Percentiles rank a stretch among this genome's conserved stretches.
phyloP scores from a whole-genome alignment of 805 yeast species.

The Sugiyamaella qingdaonensis region DNA sequence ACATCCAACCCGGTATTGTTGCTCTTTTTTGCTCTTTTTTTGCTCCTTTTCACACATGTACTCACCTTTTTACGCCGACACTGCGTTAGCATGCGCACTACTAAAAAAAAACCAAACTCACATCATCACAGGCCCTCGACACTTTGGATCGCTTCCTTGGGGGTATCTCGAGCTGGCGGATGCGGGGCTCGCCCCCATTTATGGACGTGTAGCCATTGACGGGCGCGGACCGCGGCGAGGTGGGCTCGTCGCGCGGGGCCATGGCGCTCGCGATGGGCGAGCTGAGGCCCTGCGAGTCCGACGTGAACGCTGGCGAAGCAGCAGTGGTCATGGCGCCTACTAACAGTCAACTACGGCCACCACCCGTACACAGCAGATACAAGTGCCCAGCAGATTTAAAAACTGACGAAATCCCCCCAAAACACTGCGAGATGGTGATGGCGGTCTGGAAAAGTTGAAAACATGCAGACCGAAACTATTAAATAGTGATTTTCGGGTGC shows the following conservation, averaged over 20 bases:
- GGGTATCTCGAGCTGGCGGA: slow-evolving; percentile 12
- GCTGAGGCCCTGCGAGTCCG: background rate
- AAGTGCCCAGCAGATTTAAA: too few relatives aligned
- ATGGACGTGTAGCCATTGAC: background rate
- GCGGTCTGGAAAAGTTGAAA: background rate
- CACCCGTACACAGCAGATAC: too few relatives aligned
- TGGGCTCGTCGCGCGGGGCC: background rate
- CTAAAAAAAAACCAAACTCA: slow-evolving; percentile 13
- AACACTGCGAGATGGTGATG: too few relatives aligned
- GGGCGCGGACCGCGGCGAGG: slow-evolving; percentile 6
- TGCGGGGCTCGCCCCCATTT: background rate
- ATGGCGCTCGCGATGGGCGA: background rate
- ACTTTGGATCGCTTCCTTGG: slow-evolving; percentile 51
- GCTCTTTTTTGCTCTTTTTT: background rate
- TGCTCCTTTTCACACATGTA: slow-evolving; percentile 1
- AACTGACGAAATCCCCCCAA: too few relatives aligned
- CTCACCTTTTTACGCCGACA: slow-evolving; percentile 41
- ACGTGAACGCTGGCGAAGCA: background rate
- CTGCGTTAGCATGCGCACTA: slow-evolving; percentile 23
- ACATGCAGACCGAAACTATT: background rate
- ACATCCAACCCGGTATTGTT: background rate
- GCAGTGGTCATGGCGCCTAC: slow-evolving; percentile 1
- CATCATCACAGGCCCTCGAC: slow-evolving; percentile 54
- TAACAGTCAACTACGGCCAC: background rate
- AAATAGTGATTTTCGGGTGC: background rate